Evolutionary conservation across 2,329 filamentous ascomycete genomes (phyloP).

Genomic region (Stromatinia cepivora): DNA sequence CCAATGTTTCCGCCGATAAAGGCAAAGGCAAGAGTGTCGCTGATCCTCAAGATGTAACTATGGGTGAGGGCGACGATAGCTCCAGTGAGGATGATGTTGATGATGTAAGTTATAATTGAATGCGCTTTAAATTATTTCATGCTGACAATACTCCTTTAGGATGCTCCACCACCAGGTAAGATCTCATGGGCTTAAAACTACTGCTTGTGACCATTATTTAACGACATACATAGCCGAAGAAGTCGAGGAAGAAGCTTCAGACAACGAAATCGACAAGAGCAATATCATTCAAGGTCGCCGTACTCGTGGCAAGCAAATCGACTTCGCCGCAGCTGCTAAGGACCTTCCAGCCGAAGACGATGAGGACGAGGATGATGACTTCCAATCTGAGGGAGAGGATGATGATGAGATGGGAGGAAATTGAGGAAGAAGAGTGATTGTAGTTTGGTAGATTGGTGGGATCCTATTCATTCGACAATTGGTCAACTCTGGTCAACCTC

Average conservation of each 20-base stretch:
- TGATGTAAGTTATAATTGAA: constrained; percentile 49
- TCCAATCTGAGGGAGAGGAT: constrained; percentile 62
- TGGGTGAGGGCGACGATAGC: constrained; percentile 63
- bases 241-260: constrained; percentile 75
- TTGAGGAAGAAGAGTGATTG: constrained; percentile 17
- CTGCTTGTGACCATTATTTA: neutral
- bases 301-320: constrained; percentile 88
- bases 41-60: constrained; percentile 57
- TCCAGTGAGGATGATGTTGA: constrained; percentile 68
- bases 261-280: constrained; percentile 86
- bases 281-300: constrained; percentile 85
- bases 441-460: constrained; percentile 23
- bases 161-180: constrained; percentile 36
- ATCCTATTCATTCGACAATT: constrained; percentile 26
- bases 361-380: constrained; percentile 71
- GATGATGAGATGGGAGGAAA: constrained; percentile 71
- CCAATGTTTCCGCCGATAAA: constrained; percentile 58
- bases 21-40: constrained; percentile 79
- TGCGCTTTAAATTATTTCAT: neutral
- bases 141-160: constrained; percentile 28
- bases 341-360: constrained; percentile 74
- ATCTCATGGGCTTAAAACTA: neutral
- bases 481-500: constrained; percentile 21
- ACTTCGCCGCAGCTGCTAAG: constrained; percentile 87
- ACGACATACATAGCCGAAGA: constrained; percentile 49